phyloP scores from a whole-genome alignment of 2,329 filamentous ascomycete species.

The Alternaria hordeiaustralica region DNA sequence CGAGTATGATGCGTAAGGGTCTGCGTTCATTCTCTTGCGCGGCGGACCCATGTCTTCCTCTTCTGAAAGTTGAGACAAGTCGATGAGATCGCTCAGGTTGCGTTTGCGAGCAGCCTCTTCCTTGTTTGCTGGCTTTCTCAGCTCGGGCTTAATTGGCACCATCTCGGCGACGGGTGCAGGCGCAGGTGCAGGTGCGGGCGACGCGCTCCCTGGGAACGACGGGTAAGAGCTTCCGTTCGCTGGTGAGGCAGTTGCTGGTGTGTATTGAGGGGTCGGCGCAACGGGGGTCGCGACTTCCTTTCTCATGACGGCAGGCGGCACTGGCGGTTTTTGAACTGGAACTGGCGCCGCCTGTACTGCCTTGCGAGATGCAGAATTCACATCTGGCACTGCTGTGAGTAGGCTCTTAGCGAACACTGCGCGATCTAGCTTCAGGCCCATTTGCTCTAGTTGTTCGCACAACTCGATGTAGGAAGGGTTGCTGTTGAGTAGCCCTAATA shows the following conservation, averaged over 20 bases:
- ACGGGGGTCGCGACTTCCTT: conserved; percentile 22
- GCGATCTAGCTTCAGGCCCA: conserved; percentile 59
- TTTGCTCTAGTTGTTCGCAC: conserved; percentile 60
- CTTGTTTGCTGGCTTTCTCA: conserved; percentile 54
- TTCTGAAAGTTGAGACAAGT: conserved; percentile 58
- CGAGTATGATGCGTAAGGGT: conserved; percentile 13
- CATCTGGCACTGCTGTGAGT: conserved; percentile 54
- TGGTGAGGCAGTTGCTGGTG: conserved; percentile 23
- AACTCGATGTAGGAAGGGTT: conserved; percentile 64
- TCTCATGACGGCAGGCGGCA: conserved; percentile 32
- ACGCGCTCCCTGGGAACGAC: conserved; percentile 18
- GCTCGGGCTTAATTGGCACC: conserved; percentile 34
- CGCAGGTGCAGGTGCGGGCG: conserved; percentile 24
- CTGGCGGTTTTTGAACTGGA: conserved; percentile 18
- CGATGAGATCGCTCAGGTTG: conserved; percentile 61
- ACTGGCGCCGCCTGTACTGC: conserved; percentile 15
- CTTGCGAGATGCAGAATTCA: conserved; percentile 40
- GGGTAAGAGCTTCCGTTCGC: conserved; percentile 18
- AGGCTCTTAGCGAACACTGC: conserved; percentile 61
- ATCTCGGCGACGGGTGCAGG: conserved; percentile 42
- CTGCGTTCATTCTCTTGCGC: conserved; percentile 38
- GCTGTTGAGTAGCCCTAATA: conserved; percentile 57
- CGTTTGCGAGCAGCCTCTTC: conserved; percentile 63
- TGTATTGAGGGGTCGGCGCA: conserved; percentile 21
- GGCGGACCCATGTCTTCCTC: conserved; percentile 49